A percentile compares a stretch with the other conserved stretches of the same genome.
Conservation (phyloP, 306 rosid species). For the Citrullus amarus region DNA sequence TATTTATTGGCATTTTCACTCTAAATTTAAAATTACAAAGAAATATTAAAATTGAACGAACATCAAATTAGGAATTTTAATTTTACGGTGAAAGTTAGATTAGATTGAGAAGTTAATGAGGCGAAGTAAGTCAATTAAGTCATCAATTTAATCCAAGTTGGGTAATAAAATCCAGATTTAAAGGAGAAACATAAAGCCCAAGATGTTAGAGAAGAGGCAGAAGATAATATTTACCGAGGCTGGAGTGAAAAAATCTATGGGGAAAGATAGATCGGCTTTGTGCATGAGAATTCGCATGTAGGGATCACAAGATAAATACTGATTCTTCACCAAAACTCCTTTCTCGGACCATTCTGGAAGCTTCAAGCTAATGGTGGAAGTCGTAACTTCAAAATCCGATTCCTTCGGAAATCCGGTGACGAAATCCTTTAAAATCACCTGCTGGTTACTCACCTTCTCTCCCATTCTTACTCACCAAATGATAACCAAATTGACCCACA, state of each 20-base stretch:
- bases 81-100: too few relatives aligned
- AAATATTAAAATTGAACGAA: too few relatives aligned
- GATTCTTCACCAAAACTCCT: constrained; percentile 24
- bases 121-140: too few relatives aligned
- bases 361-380: constrained; percentile 5
- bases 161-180: too few relatives aligned
- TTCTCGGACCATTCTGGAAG: constrained; percentile 15
- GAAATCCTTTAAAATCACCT: constrained; percentile 17
- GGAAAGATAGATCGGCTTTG: neutral
- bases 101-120: too few relatives aligned
- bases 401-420: constrained; percentile 25
- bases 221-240: neutral
- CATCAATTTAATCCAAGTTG: too few relatives aligned
- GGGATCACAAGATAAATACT: constrained; percentile 5
- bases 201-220: too few relatives aligned
- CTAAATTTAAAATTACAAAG: too few relatives aligned
- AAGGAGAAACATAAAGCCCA: too few relatives aligned
- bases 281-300: constrained; percentile 21
- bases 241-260: neutral
- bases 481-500: neutral
- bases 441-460: constrained; percentile 22
- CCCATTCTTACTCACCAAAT: neutral
- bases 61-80: too few relatives aligned
- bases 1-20: too few relatives aligned
- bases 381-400: constrained; percentile 13